Percentiles rank a stretch among this genome's conserved stretches.
These are phyloP conservation scores for Aspergillus egyptiacus DNA, from an alignment of 495 filamentous ascomycete species.

Conservation along the genomic window DNA sequence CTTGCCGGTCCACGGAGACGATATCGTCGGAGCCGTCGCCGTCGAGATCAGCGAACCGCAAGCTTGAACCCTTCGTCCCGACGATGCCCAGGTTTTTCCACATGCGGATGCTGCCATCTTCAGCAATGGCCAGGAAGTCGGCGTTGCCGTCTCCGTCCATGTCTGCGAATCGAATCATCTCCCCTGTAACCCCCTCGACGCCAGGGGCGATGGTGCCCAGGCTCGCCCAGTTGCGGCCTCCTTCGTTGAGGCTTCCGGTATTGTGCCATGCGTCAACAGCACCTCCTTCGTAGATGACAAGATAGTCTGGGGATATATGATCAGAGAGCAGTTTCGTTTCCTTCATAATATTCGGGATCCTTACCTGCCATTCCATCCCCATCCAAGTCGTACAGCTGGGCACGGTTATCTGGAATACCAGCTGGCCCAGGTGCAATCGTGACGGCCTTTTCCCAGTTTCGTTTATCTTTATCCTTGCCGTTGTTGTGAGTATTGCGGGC, in stretches of 20 bases:
- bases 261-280: not conserved
- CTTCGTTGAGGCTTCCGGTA: not conserved
- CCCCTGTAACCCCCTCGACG: not conserved
- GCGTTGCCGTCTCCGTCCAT: not conserved
- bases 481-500: not conserved
- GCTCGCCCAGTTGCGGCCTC: too few relatives aligned
- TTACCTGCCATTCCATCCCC: not conserved
- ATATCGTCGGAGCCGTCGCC: conserved; percentile 1
- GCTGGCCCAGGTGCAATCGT: not conserved
- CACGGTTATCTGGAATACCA: not conserved
- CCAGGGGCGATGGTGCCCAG: not conserved
- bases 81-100: too few relatives aligned
- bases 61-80: too few relatives aligned
- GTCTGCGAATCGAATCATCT: not conserved
- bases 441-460: not conserved
- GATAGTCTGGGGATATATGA: not conserved
- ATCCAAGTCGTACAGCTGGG: not conserved
- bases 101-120: too few relatives aligned
- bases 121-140: too few relatives aligned
- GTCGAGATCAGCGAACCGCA: not conserved
- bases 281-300: not conserved
- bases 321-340: too few relatives aligned
- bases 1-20: not conserved
- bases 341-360: too few relatives aligned
- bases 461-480: not conserved